phyloP scores from a whole-genome alignment of 2,329 filamentous ascomycete species.

The Fusarium succisae region DNA sequence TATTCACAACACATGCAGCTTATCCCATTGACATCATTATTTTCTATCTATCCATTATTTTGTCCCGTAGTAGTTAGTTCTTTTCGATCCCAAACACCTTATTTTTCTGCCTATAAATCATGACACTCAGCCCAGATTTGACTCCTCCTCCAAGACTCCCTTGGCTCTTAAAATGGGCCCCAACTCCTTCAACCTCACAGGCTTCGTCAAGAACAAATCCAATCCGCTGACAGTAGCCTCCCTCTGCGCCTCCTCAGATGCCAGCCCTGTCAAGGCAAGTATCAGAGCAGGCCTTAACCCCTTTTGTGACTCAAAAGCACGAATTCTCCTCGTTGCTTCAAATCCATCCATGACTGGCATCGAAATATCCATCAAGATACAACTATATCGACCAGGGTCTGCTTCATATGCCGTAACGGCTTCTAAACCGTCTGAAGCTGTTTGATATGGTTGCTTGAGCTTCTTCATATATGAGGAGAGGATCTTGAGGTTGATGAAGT shows the following conservation, averaged over 20 bases:
- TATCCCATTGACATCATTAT: background rate
- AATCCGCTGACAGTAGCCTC: slow-evolving; percentile 64
- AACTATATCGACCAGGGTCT: slow-evolving; percentile 37
- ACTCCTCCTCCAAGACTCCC: slow-evolving; percentile 27
- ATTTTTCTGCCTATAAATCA: too few relatives aligned
- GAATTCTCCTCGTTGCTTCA: slow-evolving; percentile 60
- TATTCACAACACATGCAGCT: background rate
- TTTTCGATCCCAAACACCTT: background rate
- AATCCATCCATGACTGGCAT: slow-evolving; percentile 68
- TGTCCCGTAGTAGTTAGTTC: background rate
- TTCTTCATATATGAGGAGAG: slow-evolving; percentile 49
- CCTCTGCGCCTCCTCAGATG: slow-evolving; percentile 58
- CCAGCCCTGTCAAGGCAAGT: slow-evolving; percentile 63
- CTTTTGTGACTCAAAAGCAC: slow-evolving; percentile 57
- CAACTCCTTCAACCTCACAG: slow-evolving; percentile 56
- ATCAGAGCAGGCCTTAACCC: slow-evolving; percentile 55
- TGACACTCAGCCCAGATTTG: background rate
- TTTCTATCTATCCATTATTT: background rate
- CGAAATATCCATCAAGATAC: slow-evolving; percentile 60
- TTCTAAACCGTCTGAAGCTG: slow-evolving; percentile 48
- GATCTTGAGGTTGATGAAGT: slow-evolving; percentile 51
- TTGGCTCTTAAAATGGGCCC: slow-evolving; percentile 29
- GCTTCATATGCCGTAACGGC: slow-evolving; percentile 45
- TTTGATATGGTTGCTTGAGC: slow-evolving; percentile 43
- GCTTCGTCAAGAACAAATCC: slow-evolving; percentile 65